Percentiles rank a stretch among this genome's conserved stretches.
phyloP scores from a whole-genome alignment of 2,329 filamentous ascomycete genomes.

The Cytospora schulzeri region DNA sequence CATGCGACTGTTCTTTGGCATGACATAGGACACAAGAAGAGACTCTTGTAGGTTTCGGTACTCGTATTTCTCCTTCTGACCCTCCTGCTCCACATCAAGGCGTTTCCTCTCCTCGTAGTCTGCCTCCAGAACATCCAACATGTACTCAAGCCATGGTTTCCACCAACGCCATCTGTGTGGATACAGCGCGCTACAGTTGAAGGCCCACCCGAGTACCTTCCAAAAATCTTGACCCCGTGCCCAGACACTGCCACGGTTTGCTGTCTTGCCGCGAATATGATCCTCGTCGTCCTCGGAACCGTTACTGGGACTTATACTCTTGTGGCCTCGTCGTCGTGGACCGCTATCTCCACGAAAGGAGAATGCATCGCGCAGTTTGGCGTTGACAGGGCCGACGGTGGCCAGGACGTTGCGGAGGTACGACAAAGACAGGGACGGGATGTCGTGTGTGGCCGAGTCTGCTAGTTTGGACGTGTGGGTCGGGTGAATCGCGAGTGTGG shows the following conservation, averaged over 20 bases:
- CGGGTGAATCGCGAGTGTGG: slow-evolving; percentile 81
- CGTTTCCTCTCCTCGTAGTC: slow-evolving; percentile 65
- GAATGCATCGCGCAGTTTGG: slow-evolving; percentile 73
- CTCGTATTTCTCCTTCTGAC: slow-evolving; percentile 31
- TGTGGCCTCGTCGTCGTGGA: slow-evolving; percentile 35
- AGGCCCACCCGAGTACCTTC: slow-evolving; percentile 86
- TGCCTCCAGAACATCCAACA: slow-evolving; percentile 75
- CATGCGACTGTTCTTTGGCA: slow-evolving; percentile 43
- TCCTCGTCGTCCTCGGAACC: slow-evolving; percentile 48
- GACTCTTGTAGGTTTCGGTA: slow-evolving; percentile 50
- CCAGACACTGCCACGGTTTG: slow-evolving; percentile 70
- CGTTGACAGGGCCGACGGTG: slow-evolving; percentile 69
- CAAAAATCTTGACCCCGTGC: slow-evolving; percentile 83
- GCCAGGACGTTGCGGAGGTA: slow-evolving; percentile 70
- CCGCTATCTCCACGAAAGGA: slow-evolving; percentile 53
- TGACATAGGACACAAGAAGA: slow-evolving; percentile 63
- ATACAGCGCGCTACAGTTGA: slow-evolving; percentile 80
- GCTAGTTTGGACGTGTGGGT: slow-evolving; percentile 72
- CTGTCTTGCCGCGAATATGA: slow-evolving; percentile 60
- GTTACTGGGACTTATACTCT: slow-evolving; percentile 25
- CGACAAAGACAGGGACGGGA: slow-evolving; percentile 66
- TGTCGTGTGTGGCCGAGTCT: slow-evolving; percentile 60
- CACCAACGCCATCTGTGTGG: slow-evolving; percentile 79
- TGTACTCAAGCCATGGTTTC: slow-evolving; percentile 77
- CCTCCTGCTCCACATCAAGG: slow-evolving; percentile 44